Evolutionary conservation across 2,329 filamentous ascomycete species (phyloP).

Genomic region (Tolypocladium paradoxum): DNA sequence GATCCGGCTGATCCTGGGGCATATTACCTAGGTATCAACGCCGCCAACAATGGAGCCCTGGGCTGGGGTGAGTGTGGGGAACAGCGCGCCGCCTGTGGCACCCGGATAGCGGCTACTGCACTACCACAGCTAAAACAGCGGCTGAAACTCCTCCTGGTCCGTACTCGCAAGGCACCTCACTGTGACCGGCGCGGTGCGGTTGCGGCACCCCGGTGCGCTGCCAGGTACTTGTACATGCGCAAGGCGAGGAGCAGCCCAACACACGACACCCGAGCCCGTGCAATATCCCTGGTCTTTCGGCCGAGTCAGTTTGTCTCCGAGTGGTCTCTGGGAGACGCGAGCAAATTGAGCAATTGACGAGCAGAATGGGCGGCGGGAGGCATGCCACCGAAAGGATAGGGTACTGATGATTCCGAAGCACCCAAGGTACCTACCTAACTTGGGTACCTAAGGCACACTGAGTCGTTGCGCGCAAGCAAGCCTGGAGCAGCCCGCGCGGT

Average conservation of each 20-base stretch:
- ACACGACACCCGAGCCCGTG: background rate
- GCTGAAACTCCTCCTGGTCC: background rate
- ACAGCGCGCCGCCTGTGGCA: background rate
- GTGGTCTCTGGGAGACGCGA: background rate
- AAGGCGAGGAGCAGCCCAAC: background rate
- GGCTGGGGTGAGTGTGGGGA: background rate
- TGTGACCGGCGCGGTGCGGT: background rate
- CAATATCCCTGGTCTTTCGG: background rate
- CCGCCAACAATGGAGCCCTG: background rate
- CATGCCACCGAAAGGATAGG: too few relatives aligned
- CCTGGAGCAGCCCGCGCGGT: background rate
- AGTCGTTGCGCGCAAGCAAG: background rate
- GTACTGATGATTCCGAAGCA: too few relatives aligned
- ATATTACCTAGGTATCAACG: too few relatives aligned
- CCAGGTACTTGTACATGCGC: background rate
- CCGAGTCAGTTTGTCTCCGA: background rate
- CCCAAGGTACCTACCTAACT: too few relatives aligned
- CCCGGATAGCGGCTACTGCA: background rate
- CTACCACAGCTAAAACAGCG: background rate
- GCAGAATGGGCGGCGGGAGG: too few relatives aligned
- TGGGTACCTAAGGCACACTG: too few relatives aligned
- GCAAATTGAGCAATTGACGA: background rate
- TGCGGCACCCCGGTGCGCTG: background rate
- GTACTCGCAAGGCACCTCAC: background rate
- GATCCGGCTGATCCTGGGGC: too few relatives aligned